Percentiles rank a stretch among this genome's conserved stretches.
Conservation (phyloP, 2,329 filamentous ascomycete species). For the Bimuria novae-zelandiae region DNA sequence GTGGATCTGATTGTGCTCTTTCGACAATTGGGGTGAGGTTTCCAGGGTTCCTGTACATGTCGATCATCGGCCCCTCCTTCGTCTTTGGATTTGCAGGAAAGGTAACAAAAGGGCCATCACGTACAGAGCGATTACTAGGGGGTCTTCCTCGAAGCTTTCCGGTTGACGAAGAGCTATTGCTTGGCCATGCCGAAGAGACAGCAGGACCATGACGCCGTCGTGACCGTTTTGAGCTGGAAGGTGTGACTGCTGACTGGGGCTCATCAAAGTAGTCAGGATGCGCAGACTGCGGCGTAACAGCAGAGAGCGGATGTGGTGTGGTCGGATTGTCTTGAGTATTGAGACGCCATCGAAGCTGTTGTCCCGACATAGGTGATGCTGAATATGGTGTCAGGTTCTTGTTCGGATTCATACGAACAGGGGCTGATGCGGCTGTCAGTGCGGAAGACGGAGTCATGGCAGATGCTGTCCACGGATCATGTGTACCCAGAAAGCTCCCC, state of each 20-base stretch:
- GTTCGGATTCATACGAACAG: conserved; percentile 38
- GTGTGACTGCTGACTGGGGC: conserved; percentile 75
- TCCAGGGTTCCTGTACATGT: conserved; percentile 49
- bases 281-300: conserved; percentile 68
- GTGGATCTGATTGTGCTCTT: conserved; percentile 48
- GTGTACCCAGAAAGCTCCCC: conserved; percentile 48
- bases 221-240: conserved; percentile 55
- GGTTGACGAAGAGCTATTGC: conserved; percentile 62
- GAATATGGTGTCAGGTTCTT: conserved; percentile 48
- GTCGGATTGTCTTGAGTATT: conserved; percentile 66
- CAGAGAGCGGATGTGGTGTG: conserved; percentile 76
- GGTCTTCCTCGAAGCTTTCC: conserved; percentile 81
- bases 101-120: conserved; percentile 70
- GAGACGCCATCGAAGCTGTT: conserved; percentile 54
- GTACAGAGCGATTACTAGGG: conserved; percentile 69
- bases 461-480: conserved; percentile 54
- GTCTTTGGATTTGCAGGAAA: conserved; percentile 66
- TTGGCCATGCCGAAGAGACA: conserved; percentile 88
- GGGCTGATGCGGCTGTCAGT: conserved; percentile 41
- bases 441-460: conserved; percentile 46
- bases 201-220: conserved; percentile 77
- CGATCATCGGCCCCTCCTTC: conserved; percentile 54
- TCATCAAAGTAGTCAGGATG: conserved; percentile 60
- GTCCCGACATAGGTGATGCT: conserved; percentile 48
- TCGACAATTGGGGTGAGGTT: conserved; percentile 51